phyloP scores from a whole-genome alignment of 768 basidiomycete genomes.

The Tulasnella calospora region DNA sequence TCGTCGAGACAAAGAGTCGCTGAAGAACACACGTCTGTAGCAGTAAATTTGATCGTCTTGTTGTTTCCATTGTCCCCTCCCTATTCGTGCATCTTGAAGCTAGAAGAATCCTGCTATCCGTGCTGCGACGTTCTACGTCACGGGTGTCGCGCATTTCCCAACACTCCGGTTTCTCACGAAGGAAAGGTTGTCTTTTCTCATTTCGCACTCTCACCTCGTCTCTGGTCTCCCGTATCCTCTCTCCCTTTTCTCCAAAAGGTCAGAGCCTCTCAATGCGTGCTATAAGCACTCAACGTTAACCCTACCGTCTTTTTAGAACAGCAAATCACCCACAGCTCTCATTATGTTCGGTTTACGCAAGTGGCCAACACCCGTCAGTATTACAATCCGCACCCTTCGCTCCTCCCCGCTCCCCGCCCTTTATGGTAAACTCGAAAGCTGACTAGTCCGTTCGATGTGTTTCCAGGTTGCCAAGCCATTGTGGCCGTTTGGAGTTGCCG shows the following conservation, averaged over 20 bases:
- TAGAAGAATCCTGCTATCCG: background rate
- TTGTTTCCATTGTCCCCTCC: background rate
- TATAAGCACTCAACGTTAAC: background rate
- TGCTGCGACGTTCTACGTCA: background rate
- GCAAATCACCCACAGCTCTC: background rate
- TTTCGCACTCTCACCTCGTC: conserved; percentile 3
- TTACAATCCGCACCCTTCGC: conserved; percentile 34
- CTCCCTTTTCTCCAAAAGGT: background rate
- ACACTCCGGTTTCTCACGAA: conserved; percentile 9
- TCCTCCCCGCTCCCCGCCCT: background rate
- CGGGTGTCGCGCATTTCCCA: background rate
- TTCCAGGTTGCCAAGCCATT: conserved; percentile 62
- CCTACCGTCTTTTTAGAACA: background rate
- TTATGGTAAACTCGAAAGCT: background rate
- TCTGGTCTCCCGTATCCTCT: background rate
- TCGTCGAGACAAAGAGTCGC: background rate
- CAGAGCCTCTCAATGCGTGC: background rate
- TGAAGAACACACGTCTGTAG: background rate
- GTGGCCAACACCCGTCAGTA: conserved; percentile 63
- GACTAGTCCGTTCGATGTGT: conserved; percentile 8
- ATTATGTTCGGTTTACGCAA: conserved; percentile 61
- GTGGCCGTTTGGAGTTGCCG: conserved; percentile 75
- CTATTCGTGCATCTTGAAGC: background rate
- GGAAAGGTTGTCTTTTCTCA: background rate
- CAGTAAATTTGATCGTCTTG: background rate